Evolutionary conservation across 345 rosid species (phyloP), one percentile per base, ranked within the genome.

Genomic region (Lenwebbia sp.): DNA sequence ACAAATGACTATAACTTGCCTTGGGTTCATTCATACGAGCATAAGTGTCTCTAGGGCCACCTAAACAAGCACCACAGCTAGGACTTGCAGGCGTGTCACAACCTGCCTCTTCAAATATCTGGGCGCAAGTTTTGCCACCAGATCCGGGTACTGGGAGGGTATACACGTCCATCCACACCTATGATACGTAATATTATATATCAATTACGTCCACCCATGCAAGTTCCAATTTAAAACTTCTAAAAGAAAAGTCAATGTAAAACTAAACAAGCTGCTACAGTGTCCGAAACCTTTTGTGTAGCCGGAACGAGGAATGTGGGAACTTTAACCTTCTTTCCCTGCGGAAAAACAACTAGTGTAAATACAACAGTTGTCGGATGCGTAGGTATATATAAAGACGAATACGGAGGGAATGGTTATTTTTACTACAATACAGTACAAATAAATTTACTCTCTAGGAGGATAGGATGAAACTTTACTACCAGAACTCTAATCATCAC

Each of bases 261-360:
- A 37, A 37, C 14, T 70, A 70, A 70, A 37, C 47, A 37, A 37
- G 81, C 47, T 70, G 47, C 81, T 70, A 19, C 76, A 70, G 47
- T 37, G 47, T 70, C 44, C 19, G 19, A 65, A 83, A 94, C 99
- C 98, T 96, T 95, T 78, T 94, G 99, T 26, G 99, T 97, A 84
- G 99, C 98, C 28, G 99, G 99, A 89, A 96, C 98, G 57, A 97
- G 95, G 93, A 95, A 97, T 2, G 99, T 97, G 82, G 99, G 99
- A 81, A 94, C 99, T 90, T 96, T 96, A 87, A 97, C 98, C 89
- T 92, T 92, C 86, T 90, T 94, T 53, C 98, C 98, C 99, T 97
- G 94, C 76, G 83, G 83, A 84, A 28, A 90, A 82, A 84, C 44
- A 65, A 70, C 78, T 33, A 19, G 10, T 33, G 81, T 70, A 70